Evolutionary conservation across 768 basidiomycete genomes (phyloP).

Genomic region (Arthromyces matolae): DNA sequence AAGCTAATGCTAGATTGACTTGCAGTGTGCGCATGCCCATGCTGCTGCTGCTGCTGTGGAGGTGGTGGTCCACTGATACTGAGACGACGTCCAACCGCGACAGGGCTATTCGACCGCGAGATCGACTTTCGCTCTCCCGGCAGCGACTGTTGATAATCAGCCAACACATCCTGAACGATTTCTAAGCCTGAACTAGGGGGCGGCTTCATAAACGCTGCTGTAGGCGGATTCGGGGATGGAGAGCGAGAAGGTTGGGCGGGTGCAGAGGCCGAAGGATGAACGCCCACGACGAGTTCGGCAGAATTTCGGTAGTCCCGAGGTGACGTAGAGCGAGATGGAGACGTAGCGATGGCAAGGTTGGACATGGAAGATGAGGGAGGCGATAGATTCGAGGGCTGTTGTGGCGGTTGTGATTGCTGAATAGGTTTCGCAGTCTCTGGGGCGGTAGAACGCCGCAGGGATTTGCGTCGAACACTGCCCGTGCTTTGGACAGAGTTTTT

Average conservation of each 20-base stretch:
- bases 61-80: conserved; percentile 17
- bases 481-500: conserved; percentile 42
- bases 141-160: conserved; percentile 77
- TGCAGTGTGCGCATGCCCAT: conserved; percentile 8
- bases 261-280: conserved; percentile 54
- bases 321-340: conserved; percentile 31
- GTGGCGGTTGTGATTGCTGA: conserved; percentile 21
- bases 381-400: conserved; percentile 31
- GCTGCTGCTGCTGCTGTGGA: too few species aligned
- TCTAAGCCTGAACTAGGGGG: conserved; percentile 42
- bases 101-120: conserved; percentile 47
- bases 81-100: conserved; percentile 28
- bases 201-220: conserved; percentile 69
- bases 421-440: conserved; percentile 9
- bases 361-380: conserved; percentile 25
- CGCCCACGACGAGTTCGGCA: conserved; percentile 76
- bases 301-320: conserved; percentile 67
- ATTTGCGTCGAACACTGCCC: conserved; percentile 46
- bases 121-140: conserved; percentile 77
- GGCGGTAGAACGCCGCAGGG: conserved; percentile 25
- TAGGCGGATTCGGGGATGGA: conserved; percentile 68
- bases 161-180: conserved; percentile 70
- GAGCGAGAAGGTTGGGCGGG: conserved; percentile 44
- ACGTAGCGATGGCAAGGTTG: conserved; percentile 15
- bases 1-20: conserved; percentile 5